Evolutionary conservation across 768 basidiomycete species (phyloP).

Genomic region (Dendrothele bispora): DNA sequence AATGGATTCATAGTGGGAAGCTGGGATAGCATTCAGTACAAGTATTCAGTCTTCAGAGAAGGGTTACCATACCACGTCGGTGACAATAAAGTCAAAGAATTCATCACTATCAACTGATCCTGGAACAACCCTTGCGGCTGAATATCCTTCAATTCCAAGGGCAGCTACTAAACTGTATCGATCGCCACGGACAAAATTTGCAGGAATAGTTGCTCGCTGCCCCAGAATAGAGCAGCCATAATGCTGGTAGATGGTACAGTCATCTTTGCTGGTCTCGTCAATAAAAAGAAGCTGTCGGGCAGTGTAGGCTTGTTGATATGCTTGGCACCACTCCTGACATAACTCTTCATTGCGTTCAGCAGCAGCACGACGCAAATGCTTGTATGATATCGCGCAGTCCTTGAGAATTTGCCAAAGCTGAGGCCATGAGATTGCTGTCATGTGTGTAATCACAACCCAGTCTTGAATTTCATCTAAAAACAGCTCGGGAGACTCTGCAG

Average conservation of each 20-base stretch:
- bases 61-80: no score
- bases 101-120: background rate
- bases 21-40: no score
- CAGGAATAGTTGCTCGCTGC: background rate
- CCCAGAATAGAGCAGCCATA: background rate
- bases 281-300: background rate
- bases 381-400: background rate
- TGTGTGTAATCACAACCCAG: conserved; percentile 8
- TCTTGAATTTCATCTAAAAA: conserved; percentile 11
- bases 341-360: background rate
- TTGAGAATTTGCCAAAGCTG: background rate
- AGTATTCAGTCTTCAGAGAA: no score
- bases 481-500: conserved; percentile 6
- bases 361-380: background rate
- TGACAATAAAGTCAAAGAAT: no score
- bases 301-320: background rate
- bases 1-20: conserved; percentile 25
- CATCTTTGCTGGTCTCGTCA: no score
- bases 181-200: background rate
- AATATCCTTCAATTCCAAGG: background rate
- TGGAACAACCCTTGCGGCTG: background rate
- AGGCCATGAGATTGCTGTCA: background rate
- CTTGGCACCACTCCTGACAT: background rate
- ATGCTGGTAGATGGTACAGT: background rate
- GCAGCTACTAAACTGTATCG: background rate